Conservation (phyloP, 306 rosid genomes). For the Oemleria cerasiformis region DNA sequence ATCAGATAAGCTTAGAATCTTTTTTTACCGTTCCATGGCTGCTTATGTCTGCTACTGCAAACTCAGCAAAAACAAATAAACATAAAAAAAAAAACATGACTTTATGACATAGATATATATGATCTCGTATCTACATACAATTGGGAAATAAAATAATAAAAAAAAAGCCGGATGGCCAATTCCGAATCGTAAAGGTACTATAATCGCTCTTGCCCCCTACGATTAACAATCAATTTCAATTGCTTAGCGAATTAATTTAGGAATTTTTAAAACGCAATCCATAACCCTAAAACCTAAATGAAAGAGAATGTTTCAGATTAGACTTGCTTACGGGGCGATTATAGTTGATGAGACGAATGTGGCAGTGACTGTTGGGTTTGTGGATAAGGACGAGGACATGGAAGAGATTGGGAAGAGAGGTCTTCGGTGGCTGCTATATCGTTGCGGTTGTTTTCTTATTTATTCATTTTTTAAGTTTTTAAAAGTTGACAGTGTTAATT, state of each 20-base stretch:
- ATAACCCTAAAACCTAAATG: constrained; percentile 15
- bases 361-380: too few species aligned
- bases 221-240: background rate
- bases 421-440: too few species aligned
- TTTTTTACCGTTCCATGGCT: too few species aligned
- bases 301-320: background rate
- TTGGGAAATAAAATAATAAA: background rate
- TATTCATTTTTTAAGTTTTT: too few species aligned
- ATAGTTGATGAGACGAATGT: too few species aligned
- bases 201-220: constrained; percentile 85
- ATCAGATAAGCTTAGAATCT: too few species aligned
- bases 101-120: background rate
- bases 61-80: background rate
- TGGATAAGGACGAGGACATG: too few species aligned
- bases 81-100: background rate
- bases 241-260: background rate
- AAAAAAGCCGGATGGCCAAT: constrained; percentile 59
- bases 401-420: too few species aligned
- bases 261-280: background rate
- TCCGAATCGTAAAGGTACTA: constrained; percentile 90
- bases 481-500: too few species aligned
- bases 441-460: too few species aligned
- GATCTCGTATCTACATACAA: background rate
- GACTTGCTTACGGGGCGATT: constrained; percentile 67
- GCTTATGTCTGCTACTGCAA: constrained; percentile 35